Conservation (phyloP, 768 basidiomycete species). For the Stropharia rugosoannulata region DNA sequence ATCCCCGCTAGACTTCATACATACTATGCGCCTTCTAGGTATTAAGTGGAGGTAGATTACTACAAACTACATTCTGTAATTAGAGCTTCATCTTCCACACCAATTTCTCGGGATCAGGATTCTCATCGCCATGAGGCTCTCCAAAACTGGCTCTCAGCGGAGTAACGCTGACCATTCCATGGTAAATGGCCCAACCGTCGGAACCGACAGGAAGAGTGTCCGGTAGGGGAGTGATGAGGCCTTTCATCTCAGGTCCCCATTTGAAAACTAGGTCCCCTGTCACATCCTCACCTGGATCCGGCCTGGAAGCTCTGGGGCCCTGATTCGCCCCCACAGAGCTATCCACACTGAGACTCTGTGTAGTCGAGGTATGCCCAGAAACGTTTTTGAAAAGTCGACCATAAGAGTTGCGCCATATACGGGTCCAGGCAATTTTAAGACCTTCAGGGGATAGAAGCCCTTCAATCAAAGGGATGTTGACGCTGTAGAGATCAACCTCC, state of each 20-base stretch:
- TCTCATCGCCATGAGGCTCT: slow-evolving; percentile 43
- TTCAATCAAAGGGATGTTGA: slow-evolving; percentile 86
- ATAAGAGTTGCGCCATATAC: slow-evolving; percentile 84
- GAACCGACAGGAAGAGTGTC: slow-evolving; percentile 70
- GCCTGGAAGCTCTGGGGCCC: slow-evolving; percentile 10
- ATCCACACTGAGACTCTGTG: slow-evolving; percentile 30
- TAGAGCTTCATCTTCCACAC: slow-evolving; percentile 63
- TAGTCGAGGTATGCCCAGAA: slow-evolving; percentile 18
- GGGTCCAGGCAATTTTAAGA: slow-evolving; percentile 76
- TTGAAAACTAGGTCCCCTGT: slow-evolving; percentile 59
- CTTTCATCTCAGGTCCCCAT: slow-evolving; percentile 68
- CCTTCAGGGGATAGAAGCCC: slow-evolving; percentile 57
- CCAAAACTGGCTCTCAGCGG: slow-evolving; percentile 76
- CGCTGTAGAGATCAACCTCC: slow-evolving; percentile 79
- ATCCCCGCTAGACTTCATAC: background rate
- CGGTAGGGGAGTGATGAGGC: slow-evolving; percentile 58
- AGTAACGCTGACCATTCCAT: slow-evolving; percentile 74
- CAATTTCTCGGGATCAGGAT: slow-evolving; percentile 36
- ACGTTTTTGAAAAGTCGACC: slow-evolving; percentile 72
- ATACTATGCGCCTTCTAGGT: background rate
- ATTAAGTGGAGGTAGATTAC: background rate
- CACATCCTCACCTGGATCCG: slow-evolving; percentile 14
- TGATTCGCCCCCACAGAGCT: slow-evolving; percentile 41
- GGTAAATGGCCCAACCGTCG: slow-evolving; percentile 78
- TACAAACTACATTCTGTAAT: slow-evolving; percentile 3